A percentile compares a stretch with the other conserved stretches of the same genome.
Conservation (phyloP, 2,329 filamentous ascomycete species). For the Colletotrichum sp. region DNA sequence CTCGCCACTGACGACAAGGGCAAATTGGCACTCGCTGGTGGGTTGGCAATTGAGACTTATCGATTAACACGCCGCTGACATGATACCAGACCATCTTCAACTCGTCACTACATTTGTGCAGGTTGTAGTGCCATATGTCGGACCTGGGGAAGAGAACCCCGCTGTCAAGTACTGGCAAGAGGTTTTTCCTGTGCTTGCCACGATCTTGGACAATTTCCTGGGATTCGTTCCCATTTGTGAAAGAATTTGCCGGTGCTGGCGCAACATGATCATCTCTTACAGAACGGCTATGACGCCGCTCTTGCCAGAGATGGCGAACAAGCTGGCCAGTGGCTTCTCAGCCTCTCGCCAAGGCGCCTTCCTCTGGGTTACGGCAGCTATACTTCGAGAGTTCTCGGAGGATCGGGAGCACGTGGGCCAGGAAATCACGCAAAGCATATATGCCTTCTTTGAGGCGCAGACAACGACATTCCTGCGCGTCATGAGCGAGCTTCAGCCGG, state of each 20-base stretch:
- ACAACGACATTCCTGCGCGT: constrained; percentile 88
- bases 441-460: constrained; percentile 93
- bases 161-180: constrained; percentile 97
- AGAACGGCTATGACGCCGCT: constrained; percentile 86
- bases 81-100: constrained; percentile 78
- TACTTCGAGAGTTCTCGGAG: constrained; percentile 93
- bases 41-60: constrained; percentile 26
- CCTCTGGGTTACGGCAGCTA: constrained; percentile 96
- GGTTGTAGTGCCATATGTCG: constrained; percentile 74
- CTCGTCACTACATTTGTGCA: constrained; percentile 92
- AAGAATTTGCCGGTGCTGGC: constrained; percentile 92
- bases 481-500: constrained; percentile 79
- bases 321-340: constrained; percentile 84
- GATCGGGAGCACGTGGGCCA: constrained; percentile 84
- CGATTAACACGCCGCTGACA: constrained; percentile 20
- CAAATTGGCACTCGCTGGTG: constrained; percentile 85
- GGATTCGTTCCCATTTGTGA: constrained; percentile 89
- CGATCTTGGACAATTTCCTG: constrained; percentile 87
- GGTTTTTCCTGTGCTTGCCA: constrained; percentile 85
- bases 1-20: constrained; percentile 81
- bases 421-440: constrained; percentile 85
- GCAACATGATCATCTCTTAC: constrained; percentile 96
- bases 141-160: constrained; percentile 77
- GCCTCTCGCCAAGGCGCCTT: constrained; percentile 92
- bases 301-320: constrained; percentile 84